Percentiles rank a stretch among this genome's conserved stretches.
These are phyloP conservation scores for Colletotrichum orchidophilum DNA, from an alignment of 2,329 filamentous ascomycete genomes.

Conservation along the genomic window DNA sequence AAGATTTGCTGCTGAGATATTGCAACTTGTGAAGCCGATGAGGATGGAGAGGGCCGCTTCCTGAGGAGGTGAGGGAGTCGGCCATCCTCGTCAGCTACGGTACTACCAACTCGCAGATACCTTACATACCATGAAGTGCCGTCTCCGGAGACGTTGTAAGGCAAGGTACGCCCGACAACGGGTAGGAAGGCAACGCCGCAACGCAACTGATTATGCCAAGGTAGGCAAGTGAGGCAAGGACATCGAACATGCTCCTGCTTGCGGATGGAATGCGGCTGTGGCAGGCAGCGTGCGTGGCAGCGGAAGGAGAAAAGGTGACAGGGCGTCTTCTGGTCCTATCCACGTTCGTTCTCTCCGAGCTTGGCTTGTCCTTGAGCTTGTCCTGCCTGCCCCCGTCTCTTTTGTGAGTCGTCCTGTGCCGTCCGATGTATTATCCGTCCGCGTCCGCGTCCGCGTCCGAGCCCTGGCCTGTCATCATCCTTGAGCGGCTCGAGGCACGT, in stretches of 20 bases:
- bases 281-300: conserved; percentile 1
- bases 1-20: neutral
- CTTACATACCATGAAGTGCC: neutral
- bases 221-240: neutral
- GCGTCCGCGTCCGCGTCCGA: neutral
- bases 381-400: neutral
- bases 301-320: conserved; percentile 2
- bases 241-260: neutral
- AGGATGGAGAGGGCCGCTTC: neutral
- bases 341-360: neutral
- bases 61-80: neutral
- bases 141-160: neutral
- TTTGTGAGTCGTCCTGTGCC: neutral
- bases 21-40: neutral
- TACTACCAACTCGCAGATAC: neutral
- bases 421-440: neutral
- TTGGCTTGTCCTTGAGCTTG: neutral
- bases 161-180: neutral
- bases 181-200: neutral
- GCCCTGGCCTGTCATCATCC: neutral
- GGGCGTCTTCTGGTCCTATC: neutral
- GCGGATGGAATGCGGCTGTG: neutral
- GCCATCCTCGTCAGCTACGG: neutral
- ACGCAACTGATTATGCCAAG: no score
- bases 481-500: conserved; percentile 2